These are phyloP conservation scores for Groenewaldozyma tartarivorans DNA, from an alignment of 805 yeast genomes.

Conservation along the genomic window DNA sequence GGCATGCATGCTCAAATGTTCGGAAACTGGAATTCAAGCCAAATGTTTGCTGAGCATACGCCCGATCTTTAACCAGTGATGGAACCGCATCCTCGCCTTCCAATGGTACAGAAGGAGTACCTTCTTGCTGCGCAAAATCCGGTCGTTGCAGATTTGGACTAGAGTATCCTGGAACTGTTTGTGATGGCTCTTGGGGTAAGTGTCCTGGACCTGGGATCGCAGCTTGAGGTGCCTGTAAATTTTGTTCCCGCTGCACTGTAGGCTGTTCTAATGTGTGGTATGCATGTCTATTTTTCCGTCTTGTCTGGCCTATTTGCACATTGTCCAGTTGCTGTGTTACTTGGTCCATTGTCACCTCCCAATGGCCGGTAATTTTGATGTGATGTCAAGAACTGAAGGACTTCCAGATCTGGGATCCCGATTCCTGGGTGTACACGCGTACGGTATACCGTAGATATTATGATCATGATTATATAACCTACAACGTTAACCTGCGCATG, in stretches of 20 bases:
- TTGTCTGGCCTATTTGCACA: neutral
- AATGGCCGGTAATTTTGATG: no score
- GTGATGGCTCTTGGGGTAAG: no score
- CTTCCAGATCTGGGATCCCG: no score
- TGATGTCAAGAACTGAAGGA: no score
- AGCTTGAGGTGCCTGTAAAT: neutral
- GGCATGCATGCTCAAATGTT: conserved; percentile 68
- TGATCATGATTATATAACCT: no score
- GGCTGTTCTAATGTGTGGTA: conserved; percentile 13
- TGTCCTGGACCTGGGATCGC: no score
- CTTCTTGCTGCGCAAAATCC: neutral
- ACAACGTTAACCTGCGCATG: no score
- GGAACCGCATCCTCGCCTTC: conserved; percentile 19
- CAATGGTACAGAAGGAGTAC: neutral
- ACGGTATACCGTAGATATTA: no score
- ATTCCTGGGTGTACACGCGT: no score
- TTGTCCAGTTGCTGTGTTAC: conserved; percentile 2
- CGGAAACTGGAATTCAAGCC: conserved; percentile 40
- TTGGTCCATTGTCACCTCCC: neutral
- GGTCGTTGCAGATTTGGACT: no score
- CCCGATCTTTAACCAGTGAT: conserved; percentile 31
- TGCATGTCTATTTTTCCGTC: conserved; percentile 10
- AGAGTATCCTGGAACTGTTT: no score
- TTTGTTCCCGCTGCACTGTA: no score
- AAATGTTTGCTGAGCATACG: conserved; percentile 21